Base-by-base conservation (phyloP, 257 asterid species). In the Echites panduratus region DNA sequence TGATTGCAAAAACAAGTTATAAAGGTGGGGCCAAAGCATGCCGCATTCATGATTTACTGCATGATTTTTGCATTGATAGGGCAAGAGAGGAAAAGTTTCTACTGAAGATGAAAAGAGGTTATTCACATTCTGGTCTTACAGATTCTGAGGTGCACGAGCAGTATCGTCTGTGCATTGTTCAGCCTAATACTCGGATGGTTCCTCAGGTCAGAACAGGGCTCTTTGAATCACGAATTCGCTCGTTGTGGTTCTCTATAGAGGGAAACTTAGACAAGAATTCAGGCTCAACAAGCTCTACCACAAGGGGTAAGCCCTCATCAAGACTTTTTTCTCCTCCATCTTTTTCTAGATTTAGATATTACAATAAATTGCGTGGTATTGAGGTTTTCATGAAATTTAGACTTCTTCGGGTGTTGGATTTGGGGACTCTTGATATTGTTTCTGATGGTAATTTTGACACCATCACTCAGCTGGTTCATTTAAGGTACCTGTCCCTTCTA, bases 11-110 rank as follows among this genome's bases (percentile, higher is more conserved):
- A 45, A 27, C 38, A 45, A 66, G 71, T n/a, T 66, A 12, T 9
- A 9, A 43, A 4, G 71, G 54, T n/a, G n/a, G 20, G 26, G 29
- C 3, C 71, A 66, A 66, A 66, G 20, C 54, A 20, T 66, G 71
- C 38, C 54, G 11, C 11, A 2, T 66, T 9, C 78, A 78, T 9
- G 81, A 78, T 70, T 45, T 73, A 17, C 41, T 78, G 0, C 43
- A 65, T n/a, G 70, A 69, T 4, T 47, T 78, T 29, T 74, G 76
- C 75, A 22, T 27, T 14, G 26, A 57, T 19, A 75, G 56, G 54
- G 71, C 75, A 14, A 70, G 59, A 7, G 65, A 27, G 10, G 74
- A 61, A 19, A 73, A 56, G 2, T 66, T 78, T 14, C 56, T 38
- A 5, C 53, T 12, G 64, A 6, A 20, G 14, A 53, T 22, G 16